A percentile compares a stretch with the other conserved stretches of the same genome.
Conservation (phyloP, 441 rosid genomes). For the Geranium incanum region DNA sequence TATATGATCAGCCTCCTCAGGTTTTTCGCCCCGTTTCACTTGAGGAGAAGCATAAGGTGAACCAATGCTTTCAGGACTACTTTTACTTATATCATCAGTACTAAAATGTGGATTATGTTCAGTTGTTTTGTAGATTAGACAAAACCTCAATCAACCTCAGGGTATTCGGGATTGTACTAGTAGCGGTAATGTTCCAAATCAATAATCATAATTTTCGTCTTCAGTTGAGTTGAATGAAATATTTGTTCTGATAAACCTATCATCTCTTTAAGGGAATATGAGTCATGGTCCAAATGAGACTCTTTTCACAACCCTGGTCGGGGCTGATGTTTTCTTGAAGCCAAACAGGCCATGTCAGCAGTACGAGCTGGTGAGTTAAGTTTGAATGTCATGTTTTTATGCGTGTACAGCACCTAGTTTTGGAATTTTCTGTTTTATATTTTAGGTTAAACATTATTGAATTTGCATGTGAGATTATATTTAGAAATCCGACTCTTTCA, state of each 20-base stretch:
- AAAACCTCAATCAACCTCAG: conserved; percentile 44
- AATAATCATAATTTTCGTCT: not conserved
- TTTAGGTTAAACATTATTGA: not conserved
- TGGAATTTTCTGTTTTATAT: not conserved
- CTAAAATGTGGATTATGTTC: conserved; percentile 25
- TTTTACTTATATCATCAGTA: conserved; percentile 11
- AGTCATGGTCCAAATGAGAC: conserved; percentile 40
- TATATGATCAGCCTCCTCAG: conserved; percentile 94
- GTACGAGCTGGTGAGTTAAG: conserved; percentile 78
- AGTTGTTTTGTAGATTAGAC: conserved; percentile 79
- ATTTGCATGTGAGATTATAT: conserved; percentile 3
- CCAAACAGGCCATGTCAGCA: conserved; percentile 74
- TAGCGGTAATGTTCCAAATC: conserved; percentile 37
- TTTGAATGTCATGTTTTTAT: not conserved
- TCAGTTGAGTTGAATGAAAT: not conserved
- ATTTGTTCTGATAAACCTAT: not conserved
- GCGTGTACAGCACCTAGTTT: not conserved
- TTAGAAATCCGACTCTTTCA: conserved; percentile 28
- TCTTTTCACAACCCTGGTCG: conserved; percentile 43
- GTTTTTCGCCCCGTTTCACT: conserved; percentile 67
- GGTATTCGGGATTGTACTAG: conserved; percentile 55
- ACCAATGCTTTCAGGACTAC: conserved; percentile 10
- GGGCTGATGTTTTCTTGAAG: conserved; percentile 40
- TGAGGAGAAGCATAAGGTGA: conserved; percentile 74
- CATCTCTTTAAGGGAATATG: not conserved